Evolutionary conservation across 2,329 filamentous ascomycete species (phyloP).

Genomic region (Triangularia setosa): DNA sequence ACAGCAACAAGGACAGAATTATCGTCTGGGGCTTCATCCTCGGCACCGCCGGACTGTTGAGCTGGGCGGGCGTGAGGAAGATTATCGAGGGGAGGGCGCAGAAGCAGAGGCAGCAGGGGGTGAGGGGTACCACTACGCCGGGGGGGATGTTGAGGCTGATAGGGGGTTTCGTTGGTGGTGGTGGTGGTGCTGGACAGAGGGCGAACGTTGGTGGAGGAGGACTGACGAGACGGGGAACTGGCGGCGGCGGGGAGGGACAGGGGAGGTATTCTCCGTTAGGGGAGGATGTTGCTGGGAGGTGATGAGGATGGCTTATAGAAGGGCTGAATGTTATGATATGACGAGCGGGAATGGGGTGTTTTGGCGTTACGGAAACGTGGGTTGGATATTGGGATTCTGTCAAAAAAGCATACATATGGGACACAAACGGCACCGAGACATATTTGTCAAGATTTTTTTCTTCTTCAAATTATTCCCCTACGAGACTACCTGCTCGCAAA

Average conservation of each 20-base stretch:
- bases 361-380: neutral
- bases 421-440: neutral
- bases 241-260: neutral
- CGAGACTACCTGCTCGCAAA: neutral
- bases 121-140: neutral
- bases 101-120: neutral
- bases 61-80: conserved; percentile 54
- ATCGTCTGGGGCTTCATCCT: conserved; percentile 63
- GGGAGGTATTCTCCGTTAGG: neutral
- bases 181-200: neutral
- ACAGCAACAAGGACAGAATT: conserved; percentile 63
- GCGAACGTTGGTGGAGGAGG: neutral
- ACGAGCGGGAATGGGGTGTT: neutral
- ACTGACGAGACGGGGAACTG: conserved; percentile 1
- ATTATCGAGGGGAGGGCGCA: conserved; percentile 23
- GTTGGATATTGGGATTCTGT: neutral
- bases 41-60: conserved; percentile 54
- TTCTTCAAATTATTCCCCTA: neutral
- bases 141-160: neutral
- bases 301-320: neutral
- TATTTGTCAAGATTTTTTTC: neutral
- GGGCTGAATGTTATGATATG: neutral
- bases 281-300: neutral
- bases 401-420: neutral
- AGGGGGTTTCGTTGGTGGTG: neutral